Conservation (phyloP, 352 stramenopile species). For the Globisporangium paddicum region DNA sequence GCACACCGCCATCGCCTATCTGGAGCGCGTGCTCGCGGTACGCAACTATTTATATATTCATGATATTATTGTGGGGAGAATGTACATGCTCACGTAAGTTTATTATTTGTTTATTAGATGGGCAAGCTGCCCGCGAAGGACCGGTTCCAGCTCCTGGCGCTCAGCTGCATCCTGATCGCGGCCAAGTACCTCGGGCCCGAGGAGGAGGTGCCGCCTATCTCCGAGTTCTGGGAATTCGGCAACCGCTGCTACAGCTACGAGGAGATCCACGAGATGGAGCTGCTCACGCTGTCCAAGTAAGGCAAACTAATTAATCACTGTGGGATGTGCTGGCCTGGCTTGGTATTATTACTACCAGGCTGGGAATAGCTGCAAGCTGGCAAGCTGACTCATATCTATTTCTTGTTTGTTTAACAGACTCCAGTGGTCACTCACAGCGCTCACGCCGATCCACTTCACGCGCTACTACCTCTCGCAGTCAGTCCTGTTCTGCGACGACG, state of each 20-base stretch:
- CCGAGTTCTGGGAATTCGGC: conserved; percentile 84
- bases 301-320: conserved; percentile 1
- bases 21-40: conserved; percentile 67
- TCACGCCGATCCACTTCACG: conserved; percentile 79
- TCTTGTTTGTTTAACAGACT: conserved; percentile 36
- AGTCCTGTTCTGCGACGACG: conserved; percentile 76
- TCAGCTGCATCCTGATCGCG: conserved; percentile 76
- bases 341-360: conserved; percentile 11
- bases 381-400: conserved; percentile 9
- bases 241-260: conserved; percentile 83
- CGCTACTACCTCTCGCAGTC: conserved; percentile 77
- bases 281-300: conserved; percentile 47
- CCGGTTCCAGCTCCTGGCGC: conserved; percentile 76
- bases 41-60: neutral
- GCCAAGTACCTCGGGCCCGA: conserved; percentile 79
- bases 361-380: neutral
- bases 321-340: no score
- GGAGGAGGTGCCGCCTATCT: conserved; percentile 73
- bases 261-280: conserved; percentile 75
- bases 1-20: conserved; percentile 73
- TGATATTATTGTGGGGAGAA: no score
- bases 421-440: conserved; percentile 57
- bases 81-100: neutral
- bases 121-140: conserved; percentile 59
- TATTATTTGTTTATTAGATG: conserved; percentile 9